Evolutionary conservation across 2,329 filamentous ascomycete species (phyloP), one percentile per base, ranked within the genome.

Genomic region (Byssothecium circinans): DNA sequence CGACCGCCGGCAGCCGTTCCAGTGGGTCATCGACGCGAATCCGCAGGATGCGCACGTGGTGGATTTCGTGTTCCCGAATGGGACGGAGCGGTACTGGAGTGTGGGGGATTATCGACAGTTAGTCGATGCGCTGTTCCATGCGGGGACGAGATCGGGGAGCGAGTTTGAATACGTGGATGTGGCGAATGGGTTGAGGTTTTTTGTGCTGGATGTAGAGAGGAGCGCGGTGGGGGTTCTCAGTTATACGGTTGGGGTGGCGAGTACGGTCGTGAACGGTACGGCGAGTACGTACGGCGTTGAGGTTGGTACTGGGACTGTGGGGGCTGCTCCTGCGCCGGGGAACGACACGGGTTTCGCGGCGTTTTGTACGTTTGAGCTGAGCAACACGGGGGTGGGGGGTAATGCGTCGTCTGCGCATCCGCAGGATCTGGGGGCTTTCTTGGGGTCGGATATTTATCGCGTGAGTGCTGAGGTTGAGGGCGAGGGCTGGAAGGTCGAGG

Each of bases 11-110:
- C 60, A 70, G 52, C 78, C 79, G 0, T 81, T 81, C 69, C 78
- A 81, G 50, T 81, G 78, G 78, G 72, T 72, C 19, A 77, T 81
- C 32, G 78, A 81, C 50, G 79, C 78, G 2, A 79, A 81, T 58
- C 78, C 79, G 0, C 67, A 80, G 50, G 78, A 81, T 46, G 78
- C 81, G 39, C 60, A 68, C 8, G 70, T 80, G 1, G 62, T 79
- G 5, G 78, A 81, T 55, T 81, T 79, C 52, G 65, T 72, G 56
- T 68, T 73, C 0, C 78, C 79, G 1, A 75, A 80, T 42, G 78
- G 78, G 19, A 75, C 74, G 0, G 64, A 71, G 1, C 61, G 71
- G 8, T 77, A 75, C 65, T 70, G 78, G 53, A 78, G 75, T 3
- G 62, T 80, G 25, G 79, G 78, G 15, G 79, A 81, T 57, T 81